Percentiles rank a stretch among this genome's conserved stretches.
Conservation (phyloP, 352 stramenopile species). For the Globisporangium abappressorium region DNA sequence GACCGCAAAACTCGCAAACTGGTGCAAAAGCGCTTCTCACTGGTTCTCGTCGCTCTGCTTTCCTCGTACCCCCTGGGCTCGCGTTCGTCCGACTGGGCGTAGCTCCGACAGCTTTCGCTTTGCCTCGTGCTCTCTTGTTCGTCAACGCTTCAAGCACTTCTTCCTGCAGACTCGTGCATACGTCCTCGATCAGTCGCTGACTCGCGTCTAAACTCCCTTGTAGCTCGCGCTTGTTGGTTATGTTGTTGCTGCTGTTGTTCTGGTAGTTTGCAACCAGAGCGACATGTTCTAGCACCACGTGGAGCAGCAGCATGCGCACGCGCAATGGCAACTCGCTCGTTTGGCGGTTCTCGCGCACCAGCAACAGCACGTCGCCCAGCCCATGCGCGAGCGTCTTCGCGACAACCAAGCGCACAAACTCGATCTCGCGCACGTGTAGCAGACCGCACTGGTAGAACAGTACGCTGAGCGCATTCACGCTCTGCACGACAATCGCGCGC, state of each 20-base stretch:
- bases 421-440: slow-evolving; percentile 19
- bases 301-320: slow-evolving; percentile 17
- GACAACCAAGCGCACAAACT: slow-evolving; percentile 19
- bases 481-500: slow-evolving; percentile 22
- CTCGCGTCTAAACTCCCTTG: not conserved
- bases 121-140: slow-evolving; percentile 4
- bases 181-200: slow-evolving; percentile 29
- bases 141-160: slow-evolving; percentile 33
- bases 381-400: slow-evolving; percentile 4
- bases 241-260: no score
- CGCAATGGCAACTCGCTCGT: slow-evolving; percentile 22
- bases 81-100: not conserved
- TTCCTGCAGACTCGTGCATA: slow-evolving; percentile 41
- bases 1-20: slow-evolving; percentile 13
- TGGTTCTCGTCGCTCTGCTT: not conserved
- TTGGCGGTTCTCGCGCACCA: not conserved
- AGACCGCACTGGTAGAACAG: slow-evolving; percentile 41
- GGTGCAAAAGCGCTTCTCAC: not conserved
- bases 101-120: not conserved
- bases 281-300: slow-evolving; percentile 11
- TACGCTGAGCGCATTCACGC: slow-evolving; percentile 31
- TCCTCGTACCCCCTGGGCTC: not conserved
- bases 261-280: not conserved
- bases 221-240: not conserved
- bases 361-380: slow-evolving; percentile 16